Evolutionary conservation across 352 stramenopile genomes (phyloP).

Genomic region (Phytophthora parvispora): DNA sequence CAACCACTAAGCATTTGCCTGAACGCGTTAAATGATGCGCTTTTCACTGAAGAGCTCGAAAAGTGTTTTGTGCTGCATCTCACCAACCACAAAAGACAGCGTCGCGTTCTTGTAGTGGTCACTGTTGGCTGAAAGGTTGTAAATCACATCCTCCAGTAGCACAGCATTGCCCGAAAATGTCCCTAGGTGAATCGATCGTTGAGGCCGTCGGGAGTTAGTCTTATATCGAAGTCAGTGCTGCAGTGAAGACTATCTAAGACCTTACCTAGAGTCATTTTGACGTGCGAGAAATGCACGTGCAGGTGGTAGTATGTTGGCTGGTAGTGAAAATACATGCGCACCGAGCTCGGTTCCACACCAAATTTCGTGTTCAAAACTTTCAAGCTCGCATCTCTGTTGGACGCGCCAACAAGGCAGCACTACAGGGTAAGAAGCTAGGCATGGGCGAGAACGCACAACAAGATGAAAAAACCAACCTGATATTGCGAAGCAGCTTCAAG

Average conservation of each 20-base stretch:
- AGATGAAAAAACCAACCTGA: slow-evolving; percentile 46
- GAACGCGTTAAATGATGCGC: slow-evolving; percentile 26
- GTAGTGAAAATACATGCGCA: slow-evolving; percentile 91
- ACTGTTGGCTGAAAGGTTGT: slow-evolving; percentile 72
- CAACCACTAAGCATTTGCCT: not conserved
- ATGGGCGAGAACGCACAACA: not conserved
- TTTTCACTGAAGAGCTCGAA: slow-evolving; percentile 71
- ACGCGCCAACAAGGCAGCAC: no score
- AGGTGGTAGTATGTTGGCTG: slow-evolving; percentile 92
- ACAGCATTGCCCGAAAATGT: slow-evolving; percentile 87
- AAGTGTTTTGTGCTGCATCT: slow-evolving; percentile 85
- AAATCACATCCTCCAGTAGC: slow-evolving; percentile 89
- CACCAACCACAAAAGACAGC: slow-evolving; percentile 79
- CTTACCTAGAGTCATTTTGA: slow-evolving; percentile 85
- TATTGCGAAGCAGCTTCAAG: slow-evolving; percentile 65
- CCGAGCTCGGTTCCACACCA: slow-evolving; percentile 51
- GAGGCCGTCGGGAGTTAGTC: not conserved
- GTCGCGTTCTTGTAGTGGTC: slow-evolving; percentile 82
- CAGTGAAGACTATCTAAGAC: no score
- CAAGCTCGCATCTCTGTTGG: slow-evolving; percentile 63
- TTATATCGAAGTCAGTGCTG: no score
- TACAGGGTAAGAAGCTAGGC: not conserved
- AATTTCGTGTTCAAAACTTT: slow-evolving; percentile 63
- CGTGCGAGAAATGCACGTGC: slow-evolving; percentile 89
- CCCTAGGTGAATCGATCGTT: slow-evolving; percentile 33